A percentile compares a stretch with the other conserved stretches of the same genome.
Evolutionary conservation across 306 rosid genomes (phyloP).

Genomic region (Rosa chinensis): DNA sequence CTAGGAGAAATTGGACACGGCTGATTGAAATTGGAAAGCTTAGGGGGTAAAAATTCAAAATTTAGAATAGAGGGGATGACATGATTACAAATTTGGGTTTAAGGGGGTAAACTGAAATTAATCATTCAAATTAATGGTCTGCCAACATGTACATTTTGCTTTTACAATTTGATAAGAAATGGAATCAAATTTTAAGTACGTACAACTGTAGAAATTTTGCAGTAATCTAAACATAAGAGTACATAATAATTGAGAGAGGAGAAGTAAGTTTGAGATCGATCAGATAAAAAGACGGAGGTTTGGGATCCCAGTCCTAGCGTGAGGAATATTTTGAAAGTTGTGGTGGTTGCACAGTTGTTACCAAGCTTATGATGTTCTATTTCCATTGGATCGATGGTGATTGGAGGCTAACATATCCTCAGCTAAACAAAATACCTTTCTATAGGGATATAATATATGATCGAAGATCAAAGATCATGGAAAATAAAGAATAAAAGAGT

Average conservation of each 20-base stretch:
- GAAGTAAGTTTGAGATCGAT: not conserved
- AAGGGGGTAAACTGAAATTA: no score
- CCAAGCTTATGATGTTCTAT: not conserved
- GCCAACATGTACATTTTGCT: not conserved
- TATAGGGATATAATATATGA: not conserved
- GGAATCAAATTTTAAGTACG: not conserved
- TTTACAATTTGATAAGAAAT: not conserved
- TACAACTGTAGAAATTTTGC: not conserved
- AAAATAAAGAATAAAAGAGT: not conserved
- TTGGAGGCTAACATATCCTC: not conserved
- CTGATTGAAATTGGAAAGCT: no score
- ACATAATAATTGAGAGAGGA: not conserved
- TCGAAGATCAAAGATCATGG: not conserved
- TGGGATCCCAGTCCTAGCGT: not conserved
- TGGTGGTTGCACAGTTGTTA: slow-evolving; percentile 6
- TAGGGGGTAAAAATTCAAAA: no score
- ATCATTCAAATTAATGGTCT: not conserved
- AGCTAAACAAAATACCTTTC: not conserved
- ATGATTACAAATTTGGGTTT: no score
- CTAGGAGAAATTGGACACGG: no score
- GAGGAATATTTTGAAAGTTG: slow-evolving; percentile 8
- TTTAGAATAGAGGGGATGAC: no score
- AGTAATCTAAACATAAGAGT: not conserved
- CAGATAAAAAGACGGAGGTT: not conserved
- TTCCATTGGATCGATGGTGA: not conserved